Evolutionary conservation across 257 asterid genomes (phyloP).

Genomic region (Linderniella brevidens): DNA sequence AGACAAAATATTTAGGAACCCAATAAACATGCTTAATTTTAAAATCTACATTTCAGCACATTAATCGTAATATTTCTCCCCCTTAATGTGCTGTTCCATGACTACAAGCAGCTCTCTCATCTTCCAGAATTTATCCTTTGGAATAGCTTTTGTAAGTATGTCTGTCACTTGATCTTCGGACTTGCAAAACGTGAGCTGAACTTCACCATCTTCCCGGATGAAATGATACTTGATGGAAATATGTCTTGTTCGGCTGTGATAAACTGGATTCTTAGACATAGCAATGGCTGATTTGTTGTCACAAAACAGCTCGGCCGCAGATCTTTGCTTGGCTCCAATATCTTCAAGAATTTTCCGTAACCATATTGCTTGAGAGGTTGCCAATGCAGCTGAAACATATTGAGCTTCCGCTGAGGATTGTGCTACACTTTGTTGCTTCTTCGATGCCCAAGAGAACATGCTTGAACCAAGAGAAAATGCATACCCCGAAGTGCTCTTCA

Average conservation of each 20-base stretch:
- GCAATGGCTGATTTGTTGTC: constrained; percentile 3
- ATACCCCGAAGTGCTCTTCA: not conserved
- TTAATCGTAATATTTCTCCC: not conserved
- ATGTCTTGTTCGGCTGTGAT: not conserved
- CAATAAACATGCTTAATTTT: no score
- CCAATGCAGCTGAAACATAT: not conserved
- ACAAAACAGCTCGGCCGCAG: not conserved
- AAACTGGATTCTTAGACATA: not conserved
- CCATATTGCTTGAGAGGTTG: constrained; percentile 1
- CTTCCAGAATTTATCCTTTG: not conserved
- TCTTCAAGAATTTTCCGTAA: constrained; percentile 2
- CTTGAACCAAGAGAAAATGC: not conserved
- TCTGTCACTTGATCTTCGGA: constrained; percentile 3
- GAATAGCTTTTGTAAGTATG: not conserved
- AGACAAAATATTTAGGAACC: no score
- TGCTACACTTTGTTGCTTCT: constrained; percentile 9
- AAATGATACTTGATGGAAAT: not conserved
- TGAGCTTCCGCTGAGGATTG: constrained; percentile 3
- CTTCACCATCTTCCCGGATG: not conserved
- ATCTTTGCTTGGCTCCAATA: not conserved
- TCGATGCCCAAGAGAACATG: not conserved
- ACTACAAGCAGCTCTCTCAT: not conserved
- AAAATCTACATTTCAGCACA: no score
- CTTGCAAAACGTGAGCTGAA: not conserved
- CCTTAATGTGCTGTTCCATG: not conserved